Base-by-base conservation (phyloP, 768 basidiomycete genomes). In the Sarcodon aspratus region DNA sequence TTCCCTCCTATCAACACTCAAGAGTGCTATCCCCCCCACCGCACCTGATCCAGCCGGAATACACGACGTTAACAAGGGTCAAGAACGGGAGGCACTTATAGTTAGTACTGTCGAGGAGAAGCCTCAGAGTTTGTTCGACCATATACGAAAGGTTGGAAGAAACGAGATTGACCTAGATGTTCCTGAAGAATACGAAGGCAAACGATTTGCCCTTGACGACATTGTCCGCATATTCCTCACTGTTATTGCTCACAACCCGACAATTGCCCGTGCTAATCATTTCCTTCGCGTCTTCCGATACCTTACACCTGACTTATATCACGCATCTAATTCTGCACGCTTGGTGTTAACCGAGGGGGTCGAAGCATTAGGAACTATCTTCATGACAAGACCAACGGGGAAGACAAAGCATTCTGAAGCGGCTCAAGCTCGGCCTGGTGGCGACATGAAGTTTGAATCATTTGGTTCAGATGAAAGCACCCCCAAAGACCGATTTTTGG, bases 211-310 rank as follows among this genome's bases (percentile, higher is more conserved):
- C 15, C 67, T 82, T 56, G 81, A 82, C 51, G 70, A 88, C 57
- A 69, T 87, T 21, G 76, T 85, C 31, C 75, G 79, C 12, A 69
- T 90, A 7, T 79, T 87, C 58, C 69, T 88, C 32, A 89, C 86
- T 1, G 80, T 90, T 50, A 85, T 90, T 48, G 85, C 84, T 6
- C 81, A 87, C 54, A 80, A 87, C 59, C 71, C 80, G 12, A 69
- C 73, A 5, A 79, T 79, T 44, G 62, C 75, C 18, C 78, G 85
- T 17, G 80, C 85, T 2, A 76, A 86, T 53, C 71, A 80, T 48
- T 88, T 88, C 63, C 64, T 90, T 37, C 70, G 71, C 5, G 66
- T 85, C 27, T 67, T 90, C 13, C 74, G 77, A 9, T 67, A 71
- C 36, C 63, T 85, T 44, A 63, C 74, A 0, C 78, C 80, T 3